Base-by-base conservation (phyloP, 2,329 filamentous ascomycete genomes). In the Fusarium secorum region DNA sequence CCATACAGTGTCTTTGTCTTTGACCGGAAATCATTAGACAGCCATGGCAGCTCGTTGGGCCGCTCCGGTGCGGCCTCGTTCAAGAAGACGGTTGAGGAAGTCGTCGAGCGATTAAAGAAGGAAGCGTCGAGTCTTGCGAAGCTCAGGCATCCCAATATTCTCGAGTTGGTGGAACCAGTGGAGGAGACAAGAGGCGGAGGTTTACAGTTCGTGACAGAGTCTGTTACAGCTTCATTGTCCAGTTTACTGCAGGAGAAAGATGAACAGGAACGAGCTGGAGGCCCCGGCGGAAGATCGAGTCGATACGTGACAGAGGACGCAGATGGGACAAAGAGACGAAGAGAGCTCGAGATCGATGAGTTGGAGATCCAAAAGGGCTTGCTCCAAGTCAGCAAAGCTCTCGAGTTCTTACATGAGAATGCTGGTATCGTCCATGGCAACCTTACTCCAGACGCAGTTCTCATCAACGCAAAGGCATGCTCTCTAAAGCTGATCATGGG, bases 301-400 rank as follows among this genome's bases (percentile, higher is more conserved):
- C 90, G 93, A 74, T 96, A 91, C 81, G 91, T 96, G 59, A 90
- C 93, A 4, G 93, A 96, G 77, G 92, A 94, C 73, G 85, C 90
- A 2, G 91, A 95, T 73, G 93, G 93, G 38, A 89, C 89, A 53
- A 86, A 89, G 71, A 87, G 90, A 74, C 86, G 93, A 75, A 87
- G 93, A 74, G 95, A 98, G 77, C 81, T 98, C 18, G 95, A 98
- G 79, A 93, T 99, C 68, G 96, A 99, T 78, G 96, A 98, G 82
- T 84, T 99, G 64, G 96, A 99, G 81, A 97, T 98, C 75, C 96
- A 99, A 80, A 99, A 99, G 81, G 96, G 96, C 0, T 81, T 99
- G 69, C 83, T 98, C 66, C 96, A 99, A 80, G 88, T 99, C 70
- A 95, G 92, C 77, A 98, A 98, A 79, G 95, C 95, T 5, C 85